Conservation (phyloP, 495 filamentous ascomycete genomes). For the Penicillium ochrochloron region DNA sequence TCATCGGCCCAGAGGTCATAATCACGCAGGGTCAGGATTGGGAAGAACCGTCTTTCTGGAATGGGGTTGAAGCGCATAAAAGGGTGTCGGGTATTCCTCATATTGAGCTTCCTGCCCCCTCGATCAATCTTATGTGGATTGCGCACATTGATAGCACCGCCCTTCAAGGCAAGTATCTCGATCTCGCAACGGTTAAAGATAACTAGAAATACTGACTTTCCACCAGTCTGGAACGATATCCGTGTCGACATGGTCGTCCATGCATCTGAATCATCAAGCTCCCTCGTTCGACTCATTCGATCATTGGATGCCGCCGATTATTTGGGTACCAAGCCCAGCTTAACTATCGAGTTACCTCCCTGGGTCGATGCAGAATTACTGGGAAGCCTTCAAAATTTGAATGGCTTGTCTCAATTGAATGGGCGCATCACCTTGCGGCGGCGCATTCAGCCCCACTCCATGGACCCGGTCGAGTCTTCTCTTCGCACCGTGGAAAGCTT, state of each 20-base stretch:
- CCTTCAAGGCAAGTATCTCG: slow-evolving; percentile 56
- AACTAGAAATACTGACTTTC: slow-evolving; percentile 16
- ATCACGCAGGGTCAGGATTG: slow-evolving; percentile 49
- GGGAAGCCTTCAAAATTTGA: slow-evolving; percentile 61
- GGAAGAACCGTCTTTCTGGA: slow-evolving; percentile 59
- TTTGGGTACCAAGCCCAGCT: slow-evolving; percentile 64
- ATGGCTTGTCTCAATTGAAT: slow-evolving; percentile 63
- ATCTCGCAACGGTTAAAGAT: too few species aligned
- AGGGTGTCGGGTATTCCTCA: slow-evolving; percentile 51
- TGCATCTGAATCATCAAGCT: slow-evolving; percentile 69
- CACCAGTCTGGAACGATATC: slow-evolving; percentile 71
- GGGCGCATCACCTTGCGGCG: slow-evolving; percentile 67
- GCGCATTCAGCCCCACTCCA: slow-evolving; percentile 60
- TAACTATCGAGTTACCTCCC: slow-evolving; percentile 80
- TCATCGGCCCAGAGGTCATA: slow-evolving; percentile 54
- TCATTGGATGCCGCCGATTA: slow-evolving; percentile 78
- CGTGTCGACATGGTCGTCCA: slow-evolving; percentile 79
- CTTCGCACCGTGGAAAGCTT: slow-evolving; percentile 78
- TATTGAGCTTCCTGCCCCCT: slow-evolving; percentile 69
- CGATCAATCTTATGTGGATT: slow-evolving; percentile 72
- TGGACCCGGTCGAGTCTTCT: slow-evolving; percentile 66
- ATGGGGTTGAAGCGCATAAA: slow-evolving; percentile 52
- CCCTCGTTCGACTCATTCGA: slow-evolving; percentile 70
- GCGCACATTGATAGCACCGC: slow-evolving; percentile 73
- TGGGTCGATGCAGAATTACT: slow-evolving; percentile 64